Evolutionary conservation across 805 yeast genomes (phyloP), one percentile per base, ranked within the genome.

Genomic region (Candida morakotiae): DNA sequence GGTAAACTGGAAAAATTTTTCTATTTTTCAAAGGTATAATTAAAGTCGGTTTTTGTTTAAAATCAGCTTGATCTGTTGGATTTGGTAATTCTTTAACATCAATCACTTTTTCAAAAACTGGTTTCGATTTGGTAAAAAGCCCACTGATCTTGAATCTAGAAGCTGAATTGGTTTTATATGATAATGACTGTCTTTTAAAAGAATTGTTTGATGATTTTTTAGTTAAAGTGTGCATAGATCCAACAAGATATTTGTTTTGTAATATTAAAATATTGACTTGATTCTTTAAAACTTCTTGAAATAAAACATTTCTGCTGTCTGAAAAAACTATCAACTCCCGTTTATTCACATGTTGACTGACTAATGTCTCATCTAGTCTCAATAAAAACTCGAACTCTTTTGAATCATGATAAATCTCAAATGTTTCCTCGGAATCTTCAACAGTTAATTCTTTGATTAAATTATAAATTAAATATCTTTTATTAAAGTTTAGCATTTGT

Each of bases 401-500:
- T 3, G 67, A 56, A 18, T 68, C 64, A 43, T 60, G 57, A 38
- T 48, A 55, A 28, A 41, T 48, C 15, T 59, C 60, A 18, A 16
- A 10, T 2, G 9, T 16, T 15, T 13, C 10, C 4, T 44, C 37
- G 9, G 44, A 43, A 28, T 67, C 71, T 40, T 65, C 72, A 22
- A 67, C 51, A 5, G 59, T 55, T 16, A 68, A 52, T 37, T 64
- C 71, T 43, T 60, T 61, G 35, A 67, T 53, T 11, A 69, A 48
- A 43, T 61, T 65, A 50, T 52, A 68, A 4, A 64, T 52, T 29
- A 68, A 50, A 44, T 65, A 66, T 24, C 70, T 49, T 62, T 91
- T 91, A 58, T 87, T 95, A 59, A 89, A 91, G 53, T 91, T 89
- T 48, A 89, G 77, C 43, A 83, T 63, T 23, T 71, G 67, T 28